phyloP scores from a whole-genome alignment of 352 stramenopile genomes.

The Saprolegnia parasitica region DNA sequence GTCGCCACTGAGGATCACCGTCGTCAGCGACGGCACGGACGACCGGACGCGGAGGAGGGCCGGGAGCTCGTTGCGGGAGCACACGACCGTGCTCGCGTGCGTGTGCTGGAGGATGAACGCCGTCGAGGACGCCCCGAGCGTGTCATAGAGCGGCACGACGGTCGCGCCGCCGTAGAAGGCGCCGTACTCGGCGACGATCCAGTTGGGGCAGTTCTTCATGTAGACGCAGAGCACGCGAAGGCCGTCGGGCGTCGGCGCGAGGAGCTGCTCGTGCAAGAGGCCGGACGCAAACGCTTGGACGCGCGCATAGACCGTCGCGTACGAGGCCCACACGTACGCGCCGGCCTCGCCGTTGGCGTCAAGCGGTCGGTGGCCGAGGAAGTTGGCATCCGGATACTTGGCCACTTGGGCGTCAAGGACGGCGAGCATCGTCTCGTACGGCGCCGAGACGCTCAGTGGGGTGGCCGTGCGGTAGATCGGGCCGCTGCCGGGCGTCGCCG shows the following conservation, averaged over 20 bases:
- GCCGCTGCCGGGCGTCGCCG: neutral
- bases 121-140: conserved; percentile 32
- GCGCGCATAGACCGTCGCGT: conserved; percentile 37
- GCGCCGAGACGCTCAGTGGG: neutral
- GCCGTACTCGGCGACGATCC: conserved; percentile 88
- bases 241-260: conserved; percentile 35
- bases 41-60: conserved; percentile 22
- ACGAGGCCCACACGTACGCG: conserved; percentile 57
- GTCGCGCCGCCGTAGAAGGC: conserved; percentile 42
- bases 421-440: neutral
- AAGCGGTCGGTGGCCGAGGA: conserved; percentile 53
- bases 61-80: conserved; percentile 21
- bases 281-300: conserved; percentile 15
- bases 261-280: neutral
- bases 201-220: conserved; percentile 88
- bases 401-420: neutral
- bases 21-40: conserved; percentile 3
- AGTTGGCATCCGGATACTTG: conserved; percentile 25
- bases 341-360: conserved; percentile 40
- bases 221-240: conserved; percentile 71
- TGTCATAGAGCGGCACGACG: conserved; percentile 45
- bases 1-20: neutral
- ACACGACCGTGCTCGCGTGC: conserved; percentile 30
- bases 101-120: conserved; percentile 31
- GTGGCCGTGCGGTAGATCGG: neutral